phyloP scores from a whole-genome alignment of 305 asterid species.

The Fraxinus platypoda region DNA sequence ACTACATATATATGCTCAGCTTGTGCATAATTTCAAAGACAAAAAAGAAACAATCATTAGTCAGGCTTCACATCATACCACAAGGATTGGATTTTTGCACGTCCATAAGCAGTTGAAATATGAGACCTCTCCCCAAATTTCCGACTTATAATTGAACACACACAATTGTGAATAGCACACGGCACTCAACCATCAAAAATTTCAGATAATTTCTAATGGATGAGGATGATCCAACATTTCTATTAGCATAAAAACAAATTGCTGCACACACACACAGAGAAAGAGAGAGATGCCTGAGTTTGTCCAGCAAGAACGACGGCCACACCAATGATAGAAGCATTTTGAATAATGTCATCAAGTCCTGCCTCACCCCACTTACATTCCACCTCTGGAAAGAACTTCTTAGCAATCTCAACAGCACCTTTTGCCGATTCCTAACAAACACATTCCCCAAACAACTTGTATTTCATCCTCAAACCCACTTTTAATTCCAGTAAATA shows the following conservation, averaged over 20 bases:
- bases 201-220: not conserved
- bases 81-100: not conserved
- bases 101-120: not conserved
- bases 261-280: not conserved
- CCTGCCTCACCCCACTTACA: slow-evolving; percentile 90
- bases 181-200: not conserved
- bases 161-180: not conserved
- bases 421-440: slow-evolving; percentile 77
- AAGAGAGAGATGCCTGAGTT: slow-evolving; percentile 51
- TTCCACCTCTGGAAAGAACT: slow-evolving; percentile 74
- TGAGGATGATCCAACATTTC: not conserved
- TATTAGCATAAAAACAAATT: not conserved
- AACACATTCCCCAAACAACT: not conserved
- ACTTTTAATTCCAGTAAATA: not conserved
- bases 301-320: slow-evolving; percentile 94
- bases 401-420: slow-evolving; percentile 75
- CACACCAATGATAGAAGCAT: slow-evolving; percentile 70
- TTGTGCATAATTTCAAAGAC: not conserved
- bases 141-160: not conserved
- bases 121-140: not conserved
- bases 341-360: slow-evolving; percentile 68
- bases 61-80: not conserved
- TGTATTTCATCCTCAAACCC: slow-evolving; percentile 1
- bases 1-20: not conserved
- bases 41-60: not conserved